These are phyloP conservation scores for Pythium periplocum DNA, from an alignment of 352 stramenopile species.

Conservation along the genomic window DNA sequence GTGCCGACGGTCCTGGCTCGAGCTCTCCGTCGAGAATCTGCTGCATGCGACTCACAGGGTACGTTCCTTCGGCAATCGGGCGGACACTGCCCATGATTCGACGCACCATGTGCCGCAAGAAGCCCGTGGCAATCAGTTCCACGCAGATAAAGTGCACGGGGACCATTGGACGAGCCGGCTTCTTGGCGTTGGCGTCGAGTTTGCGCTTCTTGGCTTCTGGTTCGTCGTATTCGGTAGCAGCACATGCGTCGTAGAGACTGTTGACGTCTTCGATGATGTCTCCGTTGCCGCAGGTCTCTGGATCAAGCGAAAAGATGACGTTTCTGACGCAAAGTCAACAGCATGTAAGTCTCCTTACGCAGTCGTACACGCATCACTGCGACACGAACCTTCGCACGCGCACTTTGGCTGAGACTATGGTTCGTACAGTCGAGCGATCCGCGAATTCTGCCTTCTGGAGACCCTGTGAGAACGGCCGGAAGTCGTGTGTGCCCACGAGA, in stretches of 20 bases:
- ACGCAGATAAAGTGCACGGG: conserved; percentile 78
- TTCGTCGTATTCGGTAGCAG: not conserved
- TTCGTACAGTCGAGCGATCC: conserved; percentile 62
- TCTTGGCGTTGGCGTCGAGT: conserved; percentile 7
- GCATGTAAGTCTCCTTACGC: too few relatives aligned
- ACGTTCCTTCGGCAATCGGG: conserved; percentile 69
- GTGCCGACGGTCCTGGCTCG: conserved; percentile 61
- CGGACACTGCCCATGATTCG: conserved; percentile 79
- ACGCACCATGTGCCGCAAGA: conserved; percentile 85
- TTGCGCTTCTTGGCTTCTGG: conserved; percentile 31
- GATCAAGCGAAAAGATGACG: conserved; percentile 70
- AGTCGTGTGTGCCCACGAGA: conserved; percentile 72
- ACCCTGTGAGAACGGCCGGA: conserved; percentile 75
- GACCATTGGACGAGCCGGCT: not conserved
- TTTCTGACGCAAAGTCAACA: conserved; percentile 22
- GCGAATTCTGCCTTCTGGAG: conserved; percentile 52
- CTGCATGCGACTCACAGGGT: conserved; percentile 47
- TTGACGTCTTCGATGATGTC: conserved; percentile 35
- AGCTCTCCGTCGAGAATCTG: conserved; percentile 53
- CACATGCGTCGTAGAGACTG: conserved; percentile 19
- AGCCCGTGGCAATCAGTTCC: conserved; percentile 78
- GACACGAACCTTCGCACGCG: conserved; percentile 43
- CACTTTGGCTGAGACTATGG: conserved; percentile 57
- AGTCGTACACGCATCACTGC: too few relatives aligned
- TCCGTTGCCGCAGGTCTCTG: conserved; percentile 40